A percentile compares a stretch with the other conserved stretches of the same genome.
Evolutionary conservation across 352 stramenopile species (phyloP).

Genomic region (Phytopythium oedochilum): DNA sequence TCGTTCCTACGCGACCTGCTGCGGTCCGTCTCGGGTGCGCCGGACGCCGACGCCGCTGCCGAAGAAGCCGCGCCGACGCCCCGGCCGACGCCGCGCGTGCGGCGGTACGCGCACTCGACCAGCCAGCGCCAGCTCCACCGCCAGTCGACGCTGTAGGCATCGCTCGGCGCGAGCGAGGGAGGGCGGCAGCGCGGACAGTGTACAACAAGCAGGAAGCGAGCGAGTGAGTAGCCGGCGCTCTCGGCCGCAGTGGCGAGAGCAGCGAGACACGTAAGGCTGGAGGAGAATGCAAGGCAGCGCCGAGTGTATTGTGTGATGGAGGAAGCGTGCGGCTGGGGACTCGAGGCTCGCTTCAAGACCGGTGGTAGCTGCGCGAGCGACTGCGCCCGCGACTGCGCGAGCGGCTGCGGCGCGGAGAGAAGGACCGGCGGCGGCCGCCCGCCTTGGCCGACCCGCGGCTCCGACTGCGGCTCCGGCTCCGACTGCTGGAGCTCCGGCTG

Average conservation of each 20-base stretch:
- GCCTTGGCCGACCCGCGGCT: conserved; percentile 16
- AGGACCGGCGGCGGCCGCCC: conserved; percentile 10
- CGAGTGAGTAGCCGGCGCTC: neutral
- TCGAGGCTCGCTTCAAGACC: no score
- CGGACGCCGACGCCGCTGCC: neutral
- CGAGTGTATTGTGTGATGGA: conserved; percentile 18
- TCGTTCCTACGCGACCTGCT: conserved; percentile 6
- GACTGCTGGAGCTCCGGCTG: conserved; percentile 17
- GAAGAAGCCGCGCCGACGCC: conserved; percentile 15
- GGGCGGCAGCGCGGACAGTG: neutral
- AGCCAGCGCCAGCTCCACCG: conserved; percentile 12
- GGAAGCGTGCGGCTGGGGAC: no score
- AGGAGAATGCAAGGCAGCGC: conserved; percentile 6
- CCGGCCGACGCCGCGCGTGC: conserved; percentile 28
- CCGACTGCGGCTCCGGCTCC: conserved; percentile 24
- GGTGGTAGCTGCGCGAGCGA: conserved; percentile 1
- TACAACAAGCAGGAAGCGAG: neutral
- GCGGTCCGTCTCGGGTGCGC: neutral
- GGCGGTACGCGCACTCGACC: conserved; percentile 27
- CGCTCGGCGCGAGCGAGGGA: no score
- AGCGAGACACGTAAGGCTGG: neutral
- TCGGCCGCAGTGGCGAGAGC: neutral
- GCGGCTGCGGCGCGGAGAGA: conserved; percentile 11
- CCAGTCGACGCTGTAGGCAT: conserved; percentile 17
- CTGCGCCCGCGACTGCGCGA: neutral